Percentiles rank a stretch among this genome's conserved stretches.
Evolutionary conservation across 768 basidiomycete genomes (phyloP).

Genomic region (Sistotremastrum suecicum): DNA sequence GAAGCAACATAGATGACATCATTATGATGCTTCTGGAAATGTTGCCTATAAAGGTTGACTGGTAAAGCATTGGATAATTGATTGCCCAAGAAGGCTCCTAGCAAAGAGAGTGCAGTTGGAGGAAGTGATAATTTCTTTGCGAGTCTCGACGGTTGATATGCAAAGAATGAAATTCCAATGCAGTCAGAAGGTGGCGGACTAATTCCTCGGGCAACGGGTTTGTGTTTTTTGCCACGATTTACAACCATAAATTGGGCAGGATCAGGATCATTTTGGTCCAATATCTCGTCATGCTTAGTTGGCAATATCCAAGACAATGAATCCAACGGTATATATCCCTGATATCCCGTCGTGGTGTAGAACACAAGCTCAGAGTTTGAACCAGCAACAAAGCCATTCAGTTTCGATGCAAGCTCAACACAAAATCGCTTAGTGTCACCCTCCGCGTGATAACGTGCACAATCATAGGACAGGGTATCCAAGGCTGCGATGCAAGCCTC

Average conservation of each 20-base stretch:
- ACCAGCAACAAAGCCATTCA: constrained; percentile 62
- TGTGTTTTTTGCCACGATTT: constrained; percentile 14
- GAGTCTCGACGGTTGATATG: constrained; percentile 24
- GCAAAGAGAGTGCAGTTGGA: constrained; percentile 19
- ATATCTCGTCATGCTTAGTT: constrained; percentile 6
- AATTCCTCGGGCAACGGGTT: constrained; percentile 16
- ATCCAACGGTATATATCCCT: constrained; percentile 62
- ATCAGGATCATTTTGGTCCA: not conserved
- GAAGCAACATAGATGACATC: constrained; percentile 61
- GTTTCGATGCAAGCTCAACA: constrained; percentile 66
- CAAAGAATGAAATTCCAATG: constrained; percentile 40
- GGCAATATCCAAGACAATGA: constrained; percentile 53
- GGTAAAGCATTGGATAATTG: no score
- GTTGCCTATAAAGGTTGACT: constrained; percentile 11
- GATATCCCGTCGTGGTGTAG: constrained; percentile 60
- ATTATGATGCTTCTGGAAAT: constrained; percentile 34
- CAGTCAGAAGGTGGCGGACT: constrained; percentile 40
- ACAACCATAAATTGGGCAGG: constrained; percentile 4
- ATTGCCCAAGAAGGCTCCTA: no score
- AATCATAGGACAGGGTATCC: constrained; percentile 18
- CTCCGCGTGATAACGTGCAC: constrained; percentile 3
- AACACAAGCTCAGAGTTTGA: constrained; percentile 78
- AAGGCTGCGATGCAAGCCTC: constrained; percentile 45
- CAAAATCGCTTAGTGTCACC: constrained; percentile 20
- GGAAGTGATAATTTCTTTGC: constrained; percentile 42